phyloP scores from a whole-genome alignment of 225 moss, liverwort and hornwort species.

The Takakia lepidozioides region DNA sequence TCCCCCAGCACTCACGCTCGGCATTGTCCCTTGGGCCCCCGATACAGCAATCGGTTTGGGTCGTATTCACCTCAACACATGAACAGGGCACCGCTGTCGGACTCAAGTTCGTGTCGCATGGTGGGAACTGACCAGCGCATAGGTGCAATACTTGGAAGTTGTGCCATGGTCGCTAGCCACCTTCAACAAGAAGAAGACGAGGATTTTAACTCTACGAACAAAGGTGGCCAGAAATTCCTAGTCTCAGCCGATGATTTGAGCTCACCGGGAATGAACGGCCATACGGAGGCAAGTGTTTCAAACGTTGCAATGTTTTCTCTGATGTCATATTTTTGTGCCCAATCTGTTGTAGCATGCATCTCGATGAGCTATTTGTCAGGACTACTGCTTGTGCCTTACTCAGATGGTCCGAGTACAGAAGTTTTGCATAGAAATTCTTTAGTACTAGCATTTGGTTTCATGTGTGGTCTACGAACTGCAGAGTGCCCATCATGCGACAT shows the following conservation, averaged over 20 bases:
- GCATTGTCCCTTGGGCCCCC: background rate
- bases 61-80: slow-evolving; percentile 12
- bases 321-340: too few species aligned
- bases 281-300: slow-evolving; percentile 6
- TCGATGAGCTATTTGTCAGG: too few species aligned
- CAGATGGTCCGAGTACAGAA: too few species aligned
- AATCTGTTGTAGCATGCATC: too few species aligned
- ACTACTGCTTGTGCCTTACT: too few species aligned
- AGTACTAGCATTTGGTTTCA: too few species aligned
- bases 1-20: background rate
- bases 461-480: too few species aligned
- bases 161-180: slow-evolving; percentile 45
- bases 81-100: slow-evolving; percentile 2
- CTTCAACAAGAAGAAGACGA: slow-evolving; percentile 15
- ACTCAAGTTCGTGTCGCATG: slow-evolving; percentile 1
- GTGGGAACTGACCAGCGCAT: slow-evolving; percentile 19
- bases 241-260: background rate
- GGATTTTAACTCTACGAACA: background rate
- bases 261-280: background rate
- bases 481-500: slow-evolving; percentile 10
- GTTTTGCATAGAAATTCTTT: too few species aligned
- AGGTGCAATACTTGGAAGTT: slow-evolving; percentile 32
- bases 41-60: background rate
- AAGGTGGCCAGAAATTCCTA: background rate
- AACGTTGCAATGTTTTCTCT: background rate